A percentile compares a stretch with the other conserved stretches of the same genome.
Evolutionary conservation across 2,329 filamentous ascomycete genomes (phyloP).

Genomic region (Claviceps quebecensis): DNA sequence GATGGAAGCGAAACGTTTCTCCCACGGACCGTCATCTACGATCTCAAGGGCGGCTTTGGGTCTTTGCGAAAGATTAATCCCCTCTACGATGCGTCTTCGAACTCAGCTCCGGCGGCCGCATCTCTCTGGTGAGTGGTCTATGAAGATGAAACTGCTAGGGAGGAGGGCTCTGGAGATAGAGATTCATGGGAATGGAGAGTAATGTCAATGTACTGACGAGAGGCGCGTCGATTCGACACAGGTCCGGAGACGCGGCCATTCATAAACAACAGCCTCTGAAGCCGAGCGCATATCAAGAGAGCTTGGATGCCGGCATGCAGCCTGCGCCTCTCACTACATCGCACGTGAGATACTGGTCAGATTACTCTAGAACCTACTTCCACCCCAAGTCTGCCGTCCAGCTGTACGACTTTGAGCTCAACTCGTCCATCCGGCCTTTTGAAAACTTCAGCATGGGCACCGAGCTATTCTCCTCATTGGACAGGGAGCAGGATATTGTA

Average conservation of each 20-base stretch:
- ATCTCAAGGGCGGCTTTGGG: slow-evolving; percentile 87
- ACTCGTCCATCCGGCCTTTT: slow-evolving; percentile 69
- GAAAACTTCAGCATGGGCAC: slow-evolving; percentile 79
- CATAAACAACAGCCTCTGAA: slow-evolving; percentile 55
- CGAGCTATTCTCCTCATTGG: slow-evolving; percentile 58
- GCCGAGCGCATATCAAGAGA: slow-evolving; percentile 63
- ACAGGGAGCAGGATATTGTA: slow-evolving; percentile 71
- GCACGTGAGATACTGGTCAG: slow-evolving; percentile 88
- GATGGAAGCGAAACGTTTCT: slow-evolving; percentile 87
- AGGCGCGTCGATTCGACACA: slow-evolving; percentile 14
- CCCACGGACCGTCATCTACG: slow-evolving; percentile 83
- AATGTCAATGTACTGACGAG: background rate
- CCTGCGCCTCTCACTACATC: slow-evolving; percentile 52
- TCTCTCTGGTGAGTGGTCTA: slow-evolving; percentile 20
- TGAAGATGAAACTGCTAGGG: background rate
- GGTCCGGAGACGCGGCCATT: slow-evolving; percentile 53
- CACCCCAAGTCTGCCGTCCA: slow-evolving; percentile 81
- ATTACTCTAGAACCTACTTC: slow-evolving; percentile 85
- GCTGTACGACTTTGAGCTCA: slow-evolving; percentile 73
- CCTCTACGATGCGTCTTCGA: slow-evolving; percentile 50
- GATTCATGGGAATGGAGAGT: background rate
- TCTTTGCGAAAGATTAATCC: slow-evolving; percentile 77
- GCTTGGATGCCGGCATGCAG: slow-evolving; percentile 58
- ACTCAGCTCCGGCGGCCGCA: slow-evolving; percentile 15
- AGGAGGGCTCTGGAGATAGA: background rate